These are phyloP conservation scores for Paramecium sexaurelia DNA, from an alignment of 73 alveolate genomes.

Conservation along the genomic window DNA sequence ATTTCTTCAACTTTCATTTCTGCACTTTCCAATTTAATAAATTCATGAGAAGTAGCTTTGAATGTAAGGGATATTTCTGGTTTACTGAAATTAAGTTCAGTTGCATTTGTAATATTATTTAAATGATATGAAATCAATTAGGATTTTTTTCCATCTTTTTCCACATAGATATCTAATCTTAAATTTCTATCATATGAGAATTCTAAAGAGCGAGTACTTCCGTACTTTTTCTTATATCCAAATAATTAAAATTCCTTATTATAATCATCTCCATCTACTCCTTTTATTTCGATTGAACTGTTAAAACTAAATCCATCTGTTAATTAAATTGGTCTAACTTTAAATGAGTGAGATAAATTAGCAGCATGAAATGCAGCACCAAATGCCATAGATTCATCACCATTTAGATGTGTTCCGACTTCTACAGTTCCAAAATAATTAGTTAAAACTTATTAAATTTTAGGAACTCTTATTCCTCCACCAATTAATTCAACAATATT, in stretches of 20 bases:
- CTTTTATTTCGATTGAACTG: conserved; percentile 43
- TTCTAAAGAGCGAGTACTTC: conserved; percentile 53
- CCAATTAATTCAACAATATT: conserved; percentile 93
- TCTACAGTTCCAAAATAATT: conserved; percentile 76
- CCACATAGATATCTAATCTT: conserved; percentile 7
- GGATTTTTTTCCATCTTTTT: conserved; percentile 40
- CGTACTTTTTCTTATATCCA: conserved; percentile 45
- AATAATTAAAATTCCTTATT: conserved; percentile 51
- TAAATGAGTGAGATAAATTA: conserved; percentile 75
- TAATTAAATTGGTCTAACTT: conserved; percentile 63
- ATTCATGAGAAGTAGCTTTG: conserved; percentile 43
- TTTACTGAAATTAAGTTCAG: conserved; percentile 57
- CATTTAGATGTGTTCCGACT: conserved; percentile 96
- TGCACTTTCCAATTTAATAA: conserved; percentile 57
- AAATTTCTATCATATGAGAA: conserved; percentile 62
- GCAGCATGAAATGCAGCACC: conserved; percentile 98
- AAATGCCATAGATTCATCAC: conserved; percentile 98
- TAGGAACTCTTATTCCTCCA: conserved; percentile 97
- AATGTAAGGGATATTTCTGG: conserved; percentile 59
- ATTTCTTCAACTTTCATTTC: conserved; percentile 48
- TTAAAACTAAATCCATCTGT: conserved; percentile 61
- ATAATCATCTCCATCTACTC: conserved; percentile 50
- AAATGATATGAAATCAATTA: conserved; percentile 13
- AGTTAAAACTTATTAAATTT: conserved; percentile 81
- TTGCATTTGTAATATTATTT: conserved; percentile 60